These are phyloP conservation scores for Biscutella auriculata DNA, from an alignment of 441 rosid species.

Conservation along the genomic window DNA sequence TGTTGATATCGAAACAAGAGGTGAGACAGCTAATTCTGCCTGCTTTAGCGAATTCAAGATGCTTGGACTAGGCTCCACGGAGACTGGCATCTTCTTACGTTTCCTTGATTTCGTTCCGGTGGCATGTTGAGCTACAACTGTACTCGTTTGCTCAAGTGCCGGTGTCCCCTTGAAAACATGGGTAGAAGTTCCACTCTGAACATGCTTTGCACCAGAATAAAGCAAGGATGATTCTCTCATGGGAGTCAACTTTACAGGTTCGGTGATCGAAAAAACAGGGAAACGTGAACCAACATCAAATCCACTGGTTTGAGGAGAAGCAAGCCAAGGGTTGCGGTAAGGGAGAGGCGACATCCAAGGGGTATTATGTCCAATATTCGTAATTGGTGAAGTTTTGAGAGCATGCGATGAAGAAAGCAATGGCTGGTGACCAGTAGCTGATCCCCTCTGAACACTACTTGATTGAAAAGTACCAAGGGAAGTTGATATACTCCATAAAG, in stretches of 20 bases:
- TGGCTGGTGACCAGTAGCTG: slow-evolving; percentile 52
- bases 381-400: slow-evolving; percentile 50
- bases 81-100: slow-evolving; percentile 49
- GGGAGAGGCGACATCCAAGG: slow-evolving; percentile 76
- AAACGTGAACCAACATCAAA: slow-evolving; percentile 48
- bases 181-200: slow-evolving; percentile 33
- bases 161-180: slow-evolving; percentile 35
- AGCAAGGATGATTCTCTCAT: slow-evolving; percentile 44
- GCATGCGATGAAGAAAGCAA: slow-evolving; percentile 56
- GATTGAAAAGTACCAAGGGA: slow-evolving; percentile 55
- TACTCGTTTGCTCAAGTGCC: slow-evolving; percentile 36
- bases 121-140: slow-evolving; percentile 35
- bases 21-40: slow-evolving; percentile 27
- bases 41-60: slow-evolving; percentile 37
- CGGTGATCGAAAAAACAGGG: slow-evolving; percentile 43
- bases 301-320: slow-evolving; percentile 54
- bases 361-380: slow-evolving; percentile 53
- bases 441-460: slow-evolving; percentile 48
- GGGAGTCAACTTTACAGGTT: slow-evolving; percentile 50
- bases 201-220: slow-evolving; percentile 37
- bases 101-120: slow-evolving; percentile 60
- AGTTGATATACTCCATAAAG: slow-evolving; percentile 71
- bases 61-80: slow-evolving; percentile 39
- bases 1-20: slow-evolving; percentile 29
- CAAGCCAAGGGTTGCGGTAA: slow-evolving; percentile 61